Percentiles rank a stretch among this genome's conserved stretches.
Conservation (phyloP, 1,284 basidiomycete species). For the Moniliella sp. region DNA sequence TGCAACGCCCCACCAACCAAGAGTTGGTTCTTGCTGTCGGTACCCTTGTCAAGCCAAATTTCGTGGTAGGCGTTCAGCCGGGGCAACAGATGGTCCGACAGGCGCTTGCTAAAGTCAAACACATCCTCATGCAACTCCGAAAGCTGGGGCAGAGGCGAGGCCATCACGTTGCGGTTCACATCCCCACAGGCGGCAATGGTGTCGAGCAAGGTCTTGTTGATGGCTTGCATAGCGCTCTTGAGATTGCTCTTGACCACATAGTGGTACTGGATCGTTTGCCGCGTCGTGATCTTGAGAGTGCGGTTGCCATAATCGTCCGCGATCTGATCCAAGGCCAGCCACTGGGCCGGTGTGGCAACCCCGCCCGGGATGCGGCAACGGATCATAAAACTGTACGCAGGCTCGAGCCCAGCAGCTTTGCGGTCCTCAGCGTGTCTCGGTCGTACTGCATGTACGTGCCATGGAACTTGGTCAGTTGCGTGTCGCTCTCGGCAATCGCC, state of each 20-base stretch:
- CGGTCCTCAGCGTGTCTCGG: slow-evolving; percentile 94
- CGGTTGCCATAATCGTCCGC: slow-evolving; percentile 80
- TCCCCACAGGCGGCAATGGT: slow-evolving; percentile 95
- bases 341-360: slow-evolving; percentile 71
- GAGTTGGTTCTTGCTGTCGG: slow-evolving; percentile 43
- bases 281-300: slow-evolving; percentile 90
- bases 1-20: slow-evolving; percentile 75
- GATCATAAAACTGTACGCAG: slow-evolving; percentile 96
- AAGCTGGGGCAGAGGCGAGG: slow-evolving; percentile 68
- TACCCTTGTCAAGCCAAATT: slow-evolving; percentile 66
- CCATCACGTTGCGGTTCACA: slow-evolving; percentile 81
- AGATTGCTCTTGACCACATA: slow-evolving; percentile 89
- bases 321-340: slow-evolving; percentile 85
- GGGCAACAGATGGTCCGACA: slow-evolving; percentile 71
- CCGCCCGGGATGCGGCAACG: slow-evolving; percentile 86
- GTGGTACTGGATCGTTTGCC: slow-evolving; percentile 99
- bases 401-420: slow-evolving; percentile 73
- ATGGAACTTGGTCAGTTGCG: slow-evolving; percentile 94
- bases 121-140: slow-evolving; percentile 66
- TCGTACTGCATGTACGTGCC: slow-evolving; percentile 56
- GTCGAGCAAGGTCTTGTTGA: slow-evolving; percentile 74
- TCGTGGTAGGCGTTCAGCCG: slow-evolving; percentile 87
- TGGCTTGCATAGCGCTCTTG: slow-evolving; percentile 85
- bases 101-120: slow-evolving; percentile 60
- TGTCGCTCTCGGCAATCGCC: slow-evolving; percentile 67